Conservation (phyloP, 176 grass and related monocot genomes). For the Oryza rufipogon region DNA sequence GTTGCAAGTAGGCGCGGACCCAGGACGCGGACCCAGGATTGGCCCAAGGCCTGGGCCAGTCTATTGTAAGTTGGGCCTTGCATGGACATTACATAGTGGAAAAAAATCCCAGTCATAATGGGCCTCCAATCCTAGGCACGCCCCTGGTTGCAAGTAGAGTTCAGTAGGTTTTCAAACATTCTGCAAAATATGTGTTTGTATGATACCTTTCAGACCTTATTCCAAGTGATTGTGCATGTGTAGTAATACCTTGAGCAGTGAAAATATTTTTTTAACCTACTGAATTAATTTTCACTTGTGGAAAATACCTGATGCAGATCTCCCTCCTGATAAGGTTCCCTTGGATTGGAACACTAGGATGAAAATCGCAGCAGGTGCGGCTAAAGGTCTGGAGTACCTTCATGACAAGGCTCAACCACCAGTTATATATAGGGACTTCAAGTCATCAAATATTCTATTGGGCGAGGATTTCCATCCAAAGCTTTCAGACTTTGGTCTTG, state of each 20-base stretch:
- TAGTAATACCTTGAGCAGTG: background rate
- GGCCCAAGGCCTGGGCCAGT: too few species aligned
- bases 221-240: slow-evolving; percentile 1
- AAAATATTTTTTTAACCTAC: slow-evolving; percentile 13
- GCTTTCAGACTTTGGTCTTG: slow-evolving; percentile 92
- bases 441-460: slow-evolving; percentile 93
- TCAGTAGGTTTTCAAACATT: slow-evolving; percentile 16
- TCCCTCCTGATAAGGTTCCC: slow-evolving; percentile 62
- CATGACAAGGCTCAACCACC: slow-evolving; percentile 82
- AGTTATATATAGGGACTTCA: slow-evolving; percentile 96
- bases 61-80: too few species aligned
- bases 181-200: slow-evolving; percentile 5
- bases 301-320: slow-evolving; percentile 60
- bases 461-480: slow-evolving; percentile 77
- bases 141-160: background rate
- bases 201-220: background rate
- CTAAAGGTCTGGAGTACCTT: slow-evolving; percentile 91
- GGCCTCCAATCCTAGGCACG: too few species aligned
- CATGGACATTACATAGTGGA: too few species aligned
- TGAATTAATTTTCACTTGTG: slow-evolving; percentile 19
- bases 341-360: slow-evolving; percentile 91
- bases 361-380: slow-evolving; percentile 92
- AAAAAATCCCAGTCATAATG: too few species aligned
- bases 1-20: background rate
- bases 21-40: too few species aligned